phyloP scores from a whole-genome alignment of 345 rosid species.

The Conringia planisiliqua region DNA sequence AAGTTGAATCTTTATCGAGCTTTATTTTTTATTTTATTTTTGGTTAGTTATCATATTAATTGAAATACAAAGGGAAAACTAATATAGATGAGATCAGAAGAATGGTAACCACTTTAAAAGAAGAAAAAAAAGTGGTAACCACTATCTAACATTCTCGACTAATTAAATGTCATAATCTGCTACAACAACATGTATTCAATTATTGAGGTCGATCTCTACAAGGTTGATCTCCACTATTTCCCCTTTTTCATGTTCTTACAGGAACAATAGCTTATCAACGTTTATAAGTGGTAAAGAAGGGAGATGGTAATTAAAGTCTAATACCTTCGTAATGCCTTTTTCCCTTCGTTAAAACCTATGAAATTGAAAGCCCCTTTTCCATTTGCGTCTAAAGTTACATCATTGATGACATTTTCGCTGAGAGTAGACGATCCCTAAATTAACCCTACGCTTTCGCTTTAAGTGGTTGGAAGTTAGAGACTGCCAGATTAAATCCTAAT shows the following conservation, averaged over 20 bases:
- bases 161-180: not conserved
- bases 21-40: too few species aligned
- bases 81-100: too few species aligned
- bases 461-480: slow-evolving; percentile 21
- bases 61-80: too few species aligned
- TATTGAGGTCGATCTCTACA: not conserved
- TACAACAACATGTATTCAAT: not conserved
- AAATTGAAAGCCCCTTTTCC: not conserved
- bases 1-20: too few species aligned
- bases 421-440: not conserved
- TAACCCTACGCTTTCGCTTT: not conserved
- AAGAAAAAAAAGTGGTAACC: too few species aligned
- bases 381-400: not conserved
- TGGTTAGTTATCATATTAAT: too few species aligned
- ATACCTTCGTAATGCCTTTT: not conserved
- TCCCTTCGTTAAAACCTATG: not conserved
- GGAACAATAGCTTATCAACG: too few species aligned
- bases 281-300: not conserved
- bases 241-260: too few species aligned
- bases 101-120: too few species aligned
- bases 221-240: not conserved
- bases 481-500: not conserved
- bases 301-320: not conserved
- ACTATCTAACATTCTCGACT: not conserved
- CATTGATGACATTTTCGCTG: not conserved